phyloP scores from a whole-genome alignment of 2,329 filamentous ascomycete species.

The Fusarium proliferatum region DNA sequence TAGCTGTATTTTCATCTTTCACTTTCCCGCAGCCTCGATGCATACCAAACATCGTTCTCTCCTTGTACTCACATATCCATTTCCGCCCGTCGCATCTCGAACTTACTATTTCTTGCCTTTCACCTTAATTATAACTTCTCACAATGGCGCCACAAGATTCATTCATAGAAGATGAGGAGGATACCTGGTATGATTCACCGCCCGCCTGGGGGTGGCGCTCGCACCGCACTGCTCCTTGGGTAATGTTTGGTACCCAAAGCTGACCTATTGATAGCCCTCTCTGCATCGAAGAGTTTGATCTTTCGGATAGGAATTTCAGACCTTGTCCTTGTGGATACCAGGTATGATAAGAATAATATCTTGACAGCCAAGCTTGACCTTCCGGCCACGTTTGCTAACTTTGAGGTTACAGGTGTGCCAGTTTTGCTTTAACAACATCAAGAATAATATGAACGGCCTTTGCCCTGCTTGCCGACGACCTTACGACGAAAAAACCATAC shows the following conservation, averaged over 20 bases:
- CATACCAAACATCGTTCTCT: constrained; percentile 43
- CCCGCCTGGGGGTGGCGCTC: constrained; percentile 13
- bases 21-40: constrained; percentile 46
- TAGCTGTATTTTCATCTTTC: constrained; percentile 46
- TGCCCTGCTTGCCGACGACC: constrained; percentile 97
- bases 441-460: constrained; percentile 95
- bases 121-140: constrained; percentile 40
- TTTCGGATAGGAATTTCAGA: constrained; percentile 95
- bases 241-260: constrained; percentile 37
- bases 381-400: constrained; percentile 42
- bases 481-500: constrained; percentile 96
- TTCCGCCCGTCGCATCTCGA: constrained; percentile 34
- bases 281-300: constrained; percentile 98
- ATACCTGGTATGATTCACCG: constrained; percentile 67
- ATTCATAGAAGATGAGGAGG: constrained; percentile 78
- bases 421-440: constrained; percentile 99
- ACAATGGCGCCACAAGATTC: constrained; percentile 75
- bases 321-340: constrained; percentile 98
- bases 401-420: constrained; percentile 81
- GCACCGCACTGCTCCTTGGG: constrained; percentile 35
- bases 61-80: constrained; percentile 40
- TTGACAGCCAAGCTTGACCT: background rate
- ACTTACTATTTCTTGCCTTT: constrained; percentile 32
- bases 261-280: constrained; percentile 75
- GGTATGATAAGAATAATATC: constrained; percentile 64